Percentiles rank a stretch among this genome's conserved stretches.
Conservation (phyloP, 1,284 basidiomycete species). For the Omphalotus olearius region DNA sequence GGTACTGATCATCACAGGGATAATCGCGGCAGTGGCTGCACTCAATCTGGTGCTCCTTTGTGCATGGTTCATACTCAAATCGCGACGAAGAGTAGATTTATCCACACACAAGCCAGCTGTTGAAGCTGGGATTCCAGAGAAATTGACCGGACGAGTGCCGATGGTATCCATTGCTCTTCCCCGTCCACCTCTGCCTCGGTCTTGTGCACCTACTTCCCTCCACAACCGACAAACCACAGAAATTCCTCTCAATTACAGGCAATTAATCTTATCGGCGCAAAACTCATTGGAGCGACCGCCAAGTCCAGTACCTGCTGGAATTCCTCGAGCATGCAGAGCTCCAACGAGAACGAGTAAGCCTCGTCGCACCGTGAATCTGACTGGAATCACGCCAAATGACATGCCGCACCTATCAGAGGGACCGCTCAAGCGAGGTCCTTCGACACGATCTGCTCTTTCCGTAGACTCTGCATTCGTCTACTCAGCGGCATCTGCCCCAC, state of each 20-base stretch:
- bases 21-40: conserved; percentile 15
- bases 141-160: not conserved
- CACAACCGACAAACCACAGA: too few relatives aligned
- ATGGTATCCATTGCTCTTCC: not conserved
- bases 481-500: conserved; percentile 33
- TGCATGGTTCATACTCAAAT: conserved; percentile 17
- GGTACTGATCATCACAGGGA: conserved; percentile 19
- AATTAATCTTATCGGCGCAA: too few relatives aligned
- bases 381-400: too few relatives aligned
- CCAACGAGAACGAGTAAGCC: too few relatives aligned
- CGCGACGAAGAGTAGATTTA: conserved; percentile 9
- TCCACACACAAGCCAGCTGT: too few relatives aligned
- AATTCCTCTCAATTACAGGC: too few relatives aligned
- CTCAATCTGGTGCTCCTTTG: conserved; percentile 20
- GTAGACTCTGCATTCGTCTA: conserved; percentile 34
- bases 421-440: not conserved
- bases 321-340: too few relatives aligned
- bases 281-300: too few relatives aligned
- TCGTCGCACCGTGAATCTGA: too few relatives aligned
- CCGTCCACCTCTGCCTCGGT: not conserved
- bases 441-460: conserved; percentile 18
- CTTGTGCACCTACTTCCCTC: too few relatives aligned
- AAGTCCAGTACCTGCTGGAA: too few relatives aligned
- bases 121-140: not conserved
- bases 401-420: too few relatives aligned